Conservation (phyloP, 1,139 yeast genomes). For the Pichia cactophila region DNA sequence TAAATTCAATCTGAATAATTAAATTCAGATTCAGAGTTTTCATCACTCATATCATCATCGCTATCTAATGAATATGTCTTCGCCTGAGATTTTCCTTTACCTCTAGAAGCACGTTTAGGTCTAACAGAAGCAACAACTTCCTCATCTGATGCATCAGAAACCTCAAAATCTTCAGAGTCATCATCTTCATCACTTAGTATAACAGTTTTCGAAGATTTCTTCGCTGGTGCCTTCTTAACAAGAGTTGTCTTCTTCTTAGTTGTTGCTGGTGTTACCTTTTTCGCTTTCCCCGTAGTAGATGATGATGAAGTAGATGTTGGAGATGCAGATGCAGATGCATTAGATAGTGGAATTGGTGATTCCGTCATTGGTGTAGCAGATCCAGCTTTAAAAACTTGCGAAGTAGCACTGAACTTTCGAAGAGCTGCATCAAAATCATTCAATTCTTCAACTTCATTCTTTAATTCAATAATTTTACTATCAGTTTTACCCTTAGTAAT, state of each 20-base stretch:
- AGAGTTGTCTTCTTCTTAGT: background rate
- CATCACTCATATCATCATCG: conserved; percentile 9
- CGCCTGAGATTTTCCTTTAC: background rate
- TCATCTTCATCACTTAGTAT: conserved; percentile 4
- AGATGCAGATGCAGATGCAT: background rate
- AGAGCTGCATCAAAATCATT: conserved; percentile 24
- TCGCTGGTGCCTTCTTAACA: conserved; percentile 8
- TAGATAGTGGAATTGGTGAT: background rate
- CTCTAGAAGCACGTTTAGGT: conserved; percentile 1
- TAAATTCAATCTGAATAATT: conserved; percentile 3
- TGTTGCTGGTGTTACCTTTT: background rate
- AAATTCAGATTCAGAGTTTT: conserved; percentile 1
- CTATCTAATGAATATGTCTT: conserved; percentile 10
- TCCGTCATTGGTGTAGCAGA: conserved; percentile 3
- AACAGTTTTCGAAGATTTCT: conserved; percentile 8
- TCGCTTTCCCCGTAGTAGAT: background rate
- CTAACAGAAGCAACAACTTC: conserved; percentile 4
- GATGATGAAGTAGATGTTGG: background rate
- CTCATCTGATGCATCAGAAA: conserved; percentile 10
- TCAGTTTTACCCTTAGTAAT: conserved; percentile 2
- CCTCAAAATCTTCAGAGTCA: conserved; percentile 8
- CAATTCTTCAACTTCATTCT: conserved; percentile 12
- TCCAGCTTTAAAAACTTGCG: conserved; percentile 1
- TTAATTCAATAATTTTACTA: background rate
- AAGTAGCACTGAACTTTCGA: conserved; percentile 14